Percentiles rank a stretch among this genome's conserved stretches.
Evolutionary conservation across 2,329 filamentous ascomycete species (phyloP).

Genomic region (Aspergillus neoniger): DNA sequence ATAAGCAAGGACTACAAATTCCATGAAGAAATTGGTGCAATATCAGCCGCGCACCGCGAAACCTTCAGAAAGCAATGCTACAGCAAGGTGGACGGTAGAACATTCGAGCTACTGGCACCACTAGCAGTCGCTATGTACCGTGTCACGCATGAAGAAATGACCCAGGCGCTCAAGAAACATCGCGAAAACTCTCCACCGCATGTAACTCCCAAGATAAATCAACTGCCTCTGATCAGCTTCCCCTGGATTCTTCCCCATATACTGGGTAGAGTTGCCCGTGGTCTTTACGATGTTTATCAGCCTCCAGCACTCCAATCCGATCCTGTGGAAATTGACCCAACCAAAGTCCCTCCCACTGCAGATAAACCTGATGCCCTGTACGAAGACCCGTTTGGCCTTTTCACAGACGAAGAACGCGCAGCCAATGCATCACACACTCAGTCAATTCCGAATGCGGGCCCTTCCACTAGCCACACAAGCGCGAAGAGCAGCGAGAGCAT

Average conservation of each 20-base stretch:
- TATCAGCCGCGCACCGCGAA: slow-evolving; percentile 66
- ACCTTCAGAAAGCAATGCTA: slow-evolving; percentile 69
- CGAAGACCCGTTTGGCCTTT: slow-evolving; percentile 21
- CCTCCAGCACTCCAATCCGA: slow-evolving; percentile 12
- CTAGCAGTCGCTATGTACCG: slow-evolving; percentile 88
- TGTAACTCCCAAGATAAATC: slow-evolving; percentile 23
- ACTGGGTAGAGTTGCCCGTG: slow-evolving; percentile 67
- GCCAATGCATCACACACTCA: not conserved
- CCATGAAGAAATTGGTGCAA: slow-evolving; percentile 75
- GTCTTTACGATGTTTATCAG: slow-evolving; percentile 28
- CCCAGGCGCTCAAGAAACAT: slow-evolving; percentile 58
- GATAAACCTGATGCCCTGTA: not conserved
- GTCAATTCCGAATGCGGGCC: not conserved
- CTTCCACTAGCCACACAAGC: not conserved
- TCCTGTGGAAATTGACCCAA: not conserved
- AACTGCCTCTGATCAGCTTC: slow-evolving; percentile 85
- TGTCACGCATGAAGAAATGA: slow-evolving; percentile 72
- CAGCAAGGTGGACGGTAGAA: slow-evolving; percentile 62
- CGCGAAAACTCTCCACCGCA: slow-evolving; percentile 27
- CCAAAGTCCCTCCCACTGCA: too few species aligned
- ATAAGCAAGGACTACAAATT: slow-evolving; percentile 80
- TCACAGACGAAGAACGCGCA: slow-evolving; percentile 8
- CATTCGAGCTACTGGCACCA: slow-evolving; percentile 62
- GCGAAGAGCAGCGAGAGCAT: slow-evolving; percentile 6
- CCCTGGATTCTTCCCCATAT: slow-evolving; percentile 85